Evolutionary conservation across 352 stramenopile genomes (phyloP), one percentile per base, ranked within the genome.

Genomic region (Pythium aristosporum): DNA sequence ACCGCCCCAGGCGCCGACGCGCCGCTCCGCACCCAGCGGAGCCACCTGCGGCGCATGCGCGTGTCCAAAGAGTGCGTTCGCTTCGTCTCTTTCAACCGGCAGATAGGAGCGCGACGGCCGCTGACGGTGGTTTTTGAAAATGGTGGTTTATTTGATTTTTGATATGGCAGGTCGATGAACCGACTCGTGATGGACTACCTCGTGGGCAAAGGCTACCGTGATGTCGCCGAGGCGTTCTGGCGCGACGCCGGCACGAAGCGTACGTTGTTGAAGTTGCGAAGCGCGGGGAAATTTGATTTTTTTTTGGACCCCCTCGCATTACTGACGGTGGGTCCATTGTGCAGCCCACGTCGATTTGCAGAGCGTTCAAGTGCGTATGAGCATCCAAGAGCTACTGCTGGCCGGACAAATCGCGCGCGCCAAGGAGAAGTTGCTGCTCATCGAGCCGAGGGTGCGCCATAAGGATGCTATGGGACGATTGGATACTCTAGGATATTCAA

Each of bases 131-230:
- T n/a, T 43, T 30, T 18, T 16, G 11, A 25, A 20, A 32, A 42
- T 36, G 18, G 28, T 46, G 28, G 16, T 10, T 39, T 10, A 21
- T 15, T 30, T 21, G 34, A 39, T 18, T 32, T 48, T 15, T 47
- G 18, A 20, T 23, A 41, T n/a, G 28, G 30, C 18, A 92, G 82
- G 54, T 87, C 71, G 1, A 92, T 92, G 83, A 87, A 92, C 54
- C 79, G 81, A 10, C 57, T 92, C 13, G 83, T 92, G 63, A 90
- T 92, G 83, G 81, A 92, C 44, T 92, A 90, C 47, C 71, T 92
- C n/a, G 79, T 92, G 5, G 81, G 83, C 12, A 92, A 89, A 64
- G 83, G 83, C 50, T 90, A 89, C 43, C 79, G 81, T 52, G 77
- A 92, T 20, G 81, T 90, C 42, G 83, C 83, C 7, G 83, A 92